Evolutionary conservation across 2,329 filamentous ascomycete genomes (phyloP), one percentile per base, ranked within the genome.

Genomic region (Lithohypha guttulata): DNA sequence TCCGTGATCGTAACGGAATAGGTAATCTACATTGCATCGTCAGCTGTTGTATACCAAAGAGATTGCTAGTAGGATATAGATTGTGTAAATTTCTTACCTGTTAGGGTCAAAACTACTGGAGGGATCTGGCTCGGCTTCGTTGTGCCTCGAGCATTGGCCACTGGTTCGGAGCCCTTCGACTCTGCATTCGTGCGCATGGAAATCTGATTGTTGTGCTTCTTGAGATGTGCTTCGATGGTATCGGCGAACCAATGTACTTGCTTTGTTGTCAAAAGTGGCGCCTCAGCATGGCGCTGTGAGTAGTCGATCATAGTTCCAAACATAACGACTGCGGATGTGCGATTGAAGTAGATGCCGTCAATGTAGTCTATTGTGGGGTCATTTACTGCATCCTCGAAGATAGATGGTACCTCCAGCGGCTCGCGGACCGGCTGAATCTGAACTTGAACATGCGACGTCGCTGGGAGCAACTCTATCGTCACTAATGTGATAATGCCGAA

Each of bases 401-500:
- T 26, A 4, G 31, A 19, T 26, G 35, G 35, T 6, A 39, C 27
- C 7, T 15, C 31, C 25, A 39, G n/a, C 3, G 35, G 35, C 14
- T 39, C 35, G 15, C 15, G 7, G n/a, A 40, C 17, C 17, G 64
- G 65, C 34, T 63, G 55, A 42, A 69, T 70, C 2, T 59, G 66
- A 6, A 63, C 58, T 43, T 69, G 64, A 7, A 71, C 68, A 45
- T 63, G 69, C 22, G 56, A 60, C 30, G 60, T 63, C 1, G 66
- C 66, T 26, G 59, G 52, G 7, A 62, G 56, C n/a, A 71, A 58
- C 40, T 61, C 58, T 4, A 72, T 48, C 44, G 68, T 61, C 1
- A 71, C 53, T 4, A 77, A 58, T 1, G 77, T 81, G 19, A 75
- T 72, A 19, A 81, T 66, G 14, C 77, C 77, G 9, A 81, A 55